Evolutionary conservation across 352 stramenopile species (phyloP), one percentile per base, ranked within the genome.

Genomic region (Aphanomyces astaci): DNA sequence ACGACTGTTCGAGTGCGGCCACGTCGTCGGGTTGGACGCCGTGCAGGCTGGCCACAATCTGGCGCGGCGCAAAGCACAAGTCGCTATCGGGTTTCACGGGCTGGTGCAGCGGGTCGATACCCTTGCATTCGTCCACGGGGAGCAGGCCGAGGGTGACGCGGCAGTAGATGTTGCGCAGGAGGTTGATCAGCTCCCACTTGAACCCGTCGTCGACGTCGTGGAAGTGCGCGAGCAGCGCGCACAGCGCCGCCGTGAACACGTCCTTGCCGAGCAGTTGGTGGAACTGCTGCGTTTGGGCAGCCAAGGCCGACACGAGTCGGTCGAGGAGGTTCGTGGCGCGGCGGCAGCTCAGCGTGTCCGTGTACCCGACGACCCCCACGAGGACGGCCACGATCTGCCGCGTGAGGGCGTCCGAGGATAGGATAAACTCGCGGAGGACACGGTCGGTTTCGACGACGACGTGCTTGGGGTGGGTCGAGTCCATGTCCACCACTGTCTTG

Each of bases 121-220:
- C 82, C 71, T 89, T 90, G 71, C 83, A 89, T 72, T 92, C 84
- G 45, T 92, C 81, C 7, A 92, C 84, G 7, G 84, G 84, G 1
- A 70, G 63, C 2, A 92, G 71, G 0, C 84, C 84, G 1, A 92
- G 72, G 3, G 79, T 81, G 1, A 89, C 64, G 11, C 84, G 76
- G 55, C 81, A 92, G 73, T 90, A 92, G 60, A 90, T 87, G 73
- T 92, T 92, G 33, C 84, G 82, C 10, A 78, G 74, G n/a, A 92
- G 72, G 63, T 92, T 92, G 66, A 92, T 89, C 15, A 92, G 76
- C 66, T 92, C 84, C 84, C 84, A 92, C 59, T 90, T 92, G 15
- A 92, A 74, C 10, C 78, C 78, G 56, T 92, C 84, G 71, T 92
- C 84, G 71, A 90, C 89, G 36, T 88, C 82, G 57, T 87, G 77